These are phyloP conservation scores for Thozetella sp. DNA, from an alignment of 495 filamentous ascomycete species.

Conservation along the genomic window DNA sequence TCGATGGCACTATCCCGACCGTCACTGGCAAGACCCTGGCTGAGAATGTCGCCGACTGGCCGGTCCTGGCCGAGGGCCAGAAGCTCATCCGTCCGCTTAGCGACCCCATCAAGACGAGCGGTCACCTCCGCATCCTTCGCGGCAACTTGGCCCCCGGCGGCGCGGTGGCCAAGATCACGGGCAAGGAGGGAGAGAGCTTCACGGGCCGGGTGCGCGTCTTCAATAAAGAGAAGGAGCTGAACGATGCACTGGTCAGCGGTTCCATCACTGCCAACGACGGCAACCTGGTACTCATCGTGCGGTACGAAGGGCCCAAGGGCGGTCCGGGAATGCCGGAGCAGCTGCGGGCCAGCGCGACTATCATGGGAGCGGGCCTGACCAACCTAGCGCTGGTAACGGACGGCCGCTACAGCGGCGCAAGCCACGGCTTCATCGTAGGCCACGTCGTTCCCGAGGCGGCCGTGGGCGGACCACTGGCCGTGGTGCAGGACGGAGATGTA, in stretches of 20 bases:
- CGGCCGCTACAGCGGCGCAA: constrained; percentile 87
- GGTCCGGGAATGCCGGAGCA: constrained; percentile 99
- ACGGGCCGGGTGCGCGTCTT: constrained; percentile 86
- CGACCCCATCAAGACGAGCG: constrained; percentile 85
- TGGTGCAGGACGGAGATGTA: constrained; percentile 79
- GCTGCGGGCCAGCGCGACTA: constrained; percentile 81
- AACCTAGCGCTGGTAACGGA: constrained; percentile 95
- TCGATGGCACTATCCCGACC: constrained; percentile 86
- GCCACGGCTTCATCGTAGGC: constrained; percentile 93
- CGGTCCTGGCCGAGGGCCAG: constrained; percentile 78
- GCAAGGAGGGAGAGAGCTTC: constrained; percentile 87
- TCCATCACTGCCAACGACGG: constrained; percentile 64
- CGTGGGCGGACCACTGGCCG: constrained; percentile 79
- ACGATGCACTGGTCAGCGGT: constrained; percentile 72
- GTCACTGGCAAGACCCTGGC: constrained; percentile 90
- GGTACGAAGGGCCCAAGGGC: constrained; percentile 94
- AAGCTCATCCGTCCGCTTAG: constrained; percentile 80
- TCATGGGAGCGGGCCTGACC: constrained; percentile 88
- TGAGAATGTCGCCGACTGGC: constrained; percentile 83
- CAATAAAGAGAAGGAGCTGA: constrained; percentile 81
- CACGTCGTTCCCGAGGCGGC: constrained; percentile 92
- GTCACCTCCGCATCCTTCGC: constrained; percentile 86
- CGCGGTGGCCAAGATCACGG: constrained; percentile 96
- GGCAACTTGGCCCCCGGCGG: constrained; percentile 93
- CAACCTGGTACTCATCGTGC: constrained; percentile 89